These are phyloP conservation scores for Starmerella asiatica DNA, from an alignment of 805 yeast genomes.

Conservation along the genomic window DNA sequence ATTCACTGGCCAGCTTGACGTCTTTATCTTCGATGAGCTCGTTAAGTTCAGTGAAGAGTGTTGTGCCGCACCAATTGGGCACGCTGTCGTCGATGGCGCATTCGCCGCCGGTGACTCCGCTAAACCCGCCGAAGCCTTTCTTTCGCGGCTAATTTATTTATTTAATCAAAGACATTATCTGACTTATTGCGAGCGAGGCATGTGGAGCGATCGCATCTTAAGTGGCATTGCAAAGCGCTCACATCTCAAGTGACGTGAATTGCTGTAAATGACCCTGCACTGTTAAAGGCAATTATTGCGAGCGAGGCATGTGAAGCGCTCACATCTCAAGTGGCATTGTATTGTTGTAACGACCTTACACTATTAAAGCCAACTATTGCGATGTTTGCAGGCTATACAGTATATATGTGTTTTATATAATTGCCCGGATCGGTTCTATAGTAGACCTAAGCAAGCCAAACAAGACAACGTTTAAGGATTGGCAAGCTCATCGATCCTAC, in stretches of 20 bases:
- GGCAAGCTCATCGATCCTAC: no score
- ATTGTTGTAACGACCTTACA: no score
- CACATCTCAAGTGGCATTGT: neutral
- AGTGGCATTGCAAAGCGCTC: neutral
- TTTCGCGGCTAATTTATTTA: conserved; percentile 12
- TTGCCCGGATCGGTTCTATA: no score
- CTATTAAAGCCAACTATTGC: no score
- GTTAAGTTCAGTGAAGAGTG: conserved; percentile 7
- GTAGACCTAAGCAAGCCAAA: no score
- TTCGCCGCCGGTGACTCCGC: conserved; percentile 21
- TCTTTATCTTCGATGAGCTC: conserved; percentile 16
- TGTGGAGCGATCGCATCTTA: neutral
- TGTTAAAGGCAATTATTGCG: no score
- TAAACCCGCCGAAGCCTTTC: conserved; percentile 19
- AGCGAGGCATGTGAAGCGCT: neutral
- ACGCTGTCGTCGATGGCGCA: conserved; percentile 10
- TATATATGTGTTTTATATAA: no score
- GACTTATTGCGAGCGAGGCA: no score
- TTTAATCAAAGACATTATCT: no score
- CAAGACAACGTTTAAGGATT: no score
- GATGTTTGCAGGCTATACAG: no score
- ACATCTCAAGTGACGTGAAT: neutral
- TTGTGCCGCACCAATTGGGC: conserved; percentile 8
- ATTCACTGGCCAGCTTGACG: conserved; percentile 15
- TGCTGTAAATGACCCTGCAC: neutral